These are phyloP conservation scores for Agrocybe pediades DNA, from an alignment of 768 basidiomycete species.

Conservation along the genomic window DNA sequence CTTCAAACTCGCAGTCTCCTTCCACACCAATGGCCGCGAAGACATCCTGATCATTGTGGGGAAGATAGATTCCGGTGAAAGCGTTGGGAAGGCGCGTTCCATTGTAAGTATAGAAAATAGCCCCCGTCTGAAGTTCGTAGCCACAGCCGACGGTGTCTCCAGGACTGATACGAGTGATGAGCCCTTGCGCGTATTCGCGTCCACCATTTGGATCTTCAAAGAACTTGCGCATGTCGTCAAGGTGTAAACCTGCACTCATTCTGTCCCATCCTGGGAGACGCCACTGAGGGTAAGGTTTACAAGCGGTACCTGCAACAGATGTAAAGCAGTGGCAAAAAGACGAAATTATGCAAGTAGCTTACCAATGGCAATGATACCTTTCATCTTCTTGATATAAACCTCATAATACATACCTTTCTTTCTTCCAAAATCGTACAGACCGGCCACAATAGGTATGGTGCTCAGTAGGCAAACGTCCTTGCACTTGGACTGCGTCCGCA, in stretches of 20 bases:
- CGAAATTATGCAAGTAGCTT: constrained; percentile 7
- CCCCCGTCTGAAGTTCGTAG: constrained; percentile 53
- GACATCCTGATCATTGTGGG: constrained; percentile 52
- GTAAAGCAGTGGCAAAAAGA: neutral
- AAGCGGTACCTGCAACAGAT: constrained; percentile 52
- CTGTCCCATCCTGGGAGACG: constrained; percentile 75
- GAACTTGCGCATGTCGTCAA: constrained; percentile 75
- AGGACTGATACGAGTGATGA: constrained; percentile 29
- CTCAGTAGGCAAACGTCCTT: constrained; percentile 57
- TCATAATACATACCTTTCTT: constrained; percentile 68
- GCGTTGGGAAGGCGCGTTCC: constrained; percentile 56
- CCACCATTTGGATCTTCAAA: constrained; percentile 70
- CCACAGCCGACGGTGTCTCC: constrained; percentile 67
- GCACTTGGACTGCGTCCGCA: constrained; percentile 45
- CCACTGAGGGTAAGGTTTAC: constrained; percentile 65
- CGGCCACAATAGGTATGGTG: constrained; percentile 59
- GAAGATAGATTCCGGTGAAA: constrained; percentile 61
- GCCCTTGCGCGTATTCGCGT: constrained; percentile 46
- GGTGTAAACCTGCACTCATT: constrained; percentile 62
- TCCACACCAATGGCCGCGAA: constrained; percentile 67
- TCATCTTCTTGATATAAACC: constrained; percentile 55
- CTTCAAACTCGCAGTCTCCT: constrained; percentile 52
- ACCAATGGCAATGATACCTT: constrained; percentile 65
- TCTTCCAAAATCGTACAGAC: constrained; percentile 56
- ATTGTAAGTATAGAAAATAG: constrained; percentile 68